A percentile compares a stretch with the other conserved stretches of the same genome.
Evolutionary conservation across 2,329 filamentous ascomycete species (phyloP).

Genomic region (Leptographium wingfieldii): DNA sequence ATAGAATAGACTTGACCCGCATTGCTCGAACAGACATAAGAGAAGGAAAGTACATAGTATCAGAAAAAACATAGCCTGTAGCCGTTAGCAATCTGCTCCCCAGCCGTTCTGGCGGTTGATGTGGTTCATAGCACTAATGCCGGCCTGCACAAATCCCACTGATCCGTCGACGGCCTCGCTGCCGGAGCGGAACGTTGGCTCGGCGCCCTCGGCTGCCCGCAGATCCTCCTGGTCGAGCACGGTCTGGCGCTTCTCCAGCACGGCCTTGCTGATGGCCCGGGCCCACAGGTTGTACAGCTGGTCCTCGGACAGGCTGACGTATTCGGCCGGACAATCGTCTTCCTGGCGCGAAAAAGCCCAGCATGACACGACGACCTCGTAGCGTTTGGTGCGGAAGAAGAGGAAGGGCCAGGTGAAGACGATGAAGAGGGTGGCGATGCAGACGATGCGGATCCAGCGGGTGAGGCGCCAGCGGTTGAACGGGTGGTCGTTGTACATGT

Average conservation of each 20-base stretch:
- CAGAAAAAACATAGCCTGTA: neutral
- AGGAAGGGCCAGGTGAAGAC: slow-evolving; percentile 60
- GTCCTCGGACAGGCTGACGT: slow-evolving; percentile 40
- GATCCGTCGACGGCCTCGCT: slow-evolving; percentile 27
- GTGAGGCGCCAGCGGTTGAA: slow-evolving; percentile 54
- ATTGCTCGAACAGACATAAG: neutral
- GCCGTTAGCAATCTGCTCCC: slow-evolving; percentile 23
- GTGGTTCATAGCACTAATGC: slow-evolving; percentile 37
- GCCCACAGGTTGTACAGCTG: slow-evolving; percentile 54
- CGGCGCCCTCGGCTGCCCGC: slow-evolving; percentile 25
- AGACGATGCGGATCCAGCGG: slow-evolving; percentile 50
- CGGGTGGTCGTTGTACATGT: slow-evolving; percentile 50
- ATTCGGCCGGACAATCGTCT: slow-evolving; percentile 27
- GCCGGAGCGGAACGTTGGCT: slow-evolving; percentile 22
- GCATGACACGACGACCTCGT: slow-evolving; percentile 47
- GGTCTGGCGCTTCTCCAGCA: slow-evolving; percentile 42
- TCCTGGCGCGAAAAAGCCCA: slow-evolving; percentile 41
- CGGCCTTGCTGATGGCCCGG: slow-evolving; percentile 44
- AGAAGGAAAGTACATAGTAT: neutral
- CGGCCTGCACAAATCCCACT: slow-evolving; percentile 31
- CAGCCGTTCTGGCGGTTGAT: slow-evolving; percentile 42
- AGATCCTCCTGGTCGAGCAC: slow-evolving; percentile 46
- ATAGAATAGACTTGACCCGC: neutral
- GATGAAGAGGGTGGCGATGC: slow-evolving; percentile 55
- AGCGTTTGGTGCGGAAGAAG: slow-evolving; percentile 53